These are phyloP conservation scores for Alternaria infectoria DNA, from an alignment of 2,329 filamentous ascomycete genomes.

Conservation along the genomic window DNA sequence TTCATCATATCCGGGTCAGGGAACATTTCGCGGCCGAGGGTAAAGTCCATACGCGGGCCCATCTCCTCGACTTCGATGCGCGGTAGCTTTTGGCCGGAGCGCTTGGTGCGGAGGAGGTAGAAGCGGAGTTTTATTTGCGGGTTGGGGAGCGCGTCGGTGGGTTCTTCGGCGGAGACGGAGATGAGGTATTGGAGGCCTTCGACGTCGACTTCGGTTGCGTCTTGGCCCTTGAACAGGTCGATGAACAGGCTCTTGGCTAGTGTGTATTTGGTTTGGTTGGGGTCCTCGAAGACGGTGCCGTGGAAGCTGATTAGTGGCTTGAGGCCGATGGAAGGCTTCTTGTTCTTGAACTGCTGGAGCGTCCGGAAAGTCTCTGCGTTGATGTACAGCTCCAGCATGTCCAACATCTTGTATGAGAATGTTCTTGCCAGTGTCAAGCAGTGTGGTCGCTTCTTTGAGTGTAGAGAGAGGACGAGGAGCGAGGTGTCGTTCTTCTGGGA, in stretches of 20 bases:
- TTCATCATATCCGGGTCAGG: constrained; percentile 82
- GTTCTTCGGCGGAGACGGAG: constrained; percentile 73
- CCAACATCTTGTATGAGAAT: constrained; percentile 85
- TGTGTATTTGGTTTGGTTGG: constrained; percentile 78
- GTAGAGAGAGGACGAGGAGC: constrained; percentile 81
- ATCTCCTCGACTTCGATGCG: constrained; percentile 95
- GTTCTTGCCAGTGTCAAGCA: constrained; percentile 81
- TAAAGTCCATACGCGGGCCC: constrained; percentile 91
- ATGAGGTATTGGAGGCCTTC: constrained; percentile 93
- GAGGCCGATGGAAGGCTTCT: constrained; percentile 72
- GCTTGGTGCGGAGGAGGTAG: constrained; percentile 86
- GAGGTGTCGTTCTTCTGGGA: constrained; percentile 94
- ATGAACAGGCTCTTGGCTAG: constrained; percentile 85
- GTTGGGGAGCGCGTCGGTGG: constrained; percentile 51
- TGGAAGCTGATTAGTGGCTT: constrained; percentile 93
- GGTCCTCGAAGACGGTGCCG: constrained; percentile 84
- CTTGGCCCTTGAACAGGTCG: constrained; percentile 89
- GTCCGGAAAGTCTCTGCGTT: constrained; percentile 74
- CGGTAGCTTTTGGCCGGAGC: constrained; percentile 83
- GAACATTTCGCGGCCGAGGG: constrained; percentile 79
- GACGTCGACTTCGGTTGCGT: constrained; percentile 84
- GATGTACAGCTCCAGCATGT: constrained; percentile 92
- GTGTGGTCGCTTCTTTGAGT: constrained; percentile 95
- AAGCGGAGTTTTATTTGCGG: constrained; percentile 70
- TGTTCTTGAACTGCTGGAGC: constrained; percentile 74